phyloP scores from a whole-genome alignment of 208 protist species.

The Entamoeba moshkovskii region DNA sequence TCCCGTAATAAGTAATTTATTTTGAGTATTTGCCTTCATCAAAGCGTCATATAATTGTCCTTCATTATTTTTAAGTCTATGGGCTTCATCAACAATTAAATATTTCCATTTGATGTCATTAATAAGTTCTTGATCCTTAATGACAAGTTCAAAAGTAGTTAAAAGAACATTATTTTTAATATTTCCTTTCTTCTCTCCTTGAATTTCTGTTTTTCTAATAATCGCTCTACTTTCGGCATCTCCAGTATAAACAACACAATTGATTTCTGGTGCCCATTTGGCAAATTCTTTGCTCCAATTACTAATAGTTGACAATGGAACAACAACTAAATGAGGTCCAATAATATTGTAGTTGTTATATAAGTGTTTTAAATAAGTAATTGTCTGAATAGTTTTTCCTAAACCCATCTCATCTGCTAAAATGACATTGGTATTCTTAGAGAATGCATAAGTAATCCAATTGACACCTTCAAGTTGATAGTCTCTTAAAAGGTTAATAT shows the following conservation, averaged over 20 bases:
- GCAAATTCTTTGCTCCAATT: constrained; percentile 31
- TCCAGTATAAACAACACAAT: constrained; percentile 5
- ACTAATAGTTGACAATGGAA: constrained; percentile 22
- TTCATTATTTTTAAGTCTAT: background rate
- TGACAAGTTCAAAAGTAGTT: constrained; percentile 33
- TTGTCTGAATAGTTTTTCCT: constrained; percentile 19
- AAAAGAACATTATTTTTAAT: constrained; percentile 36
- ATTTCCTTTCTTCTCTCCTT: background rate
- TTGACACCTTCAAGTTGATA: constrained; percentile 29
- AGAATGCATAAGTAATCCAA: background rate
- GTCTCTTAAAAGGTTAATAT: background rate
- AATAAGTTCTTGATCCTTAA: constrained; percentile 5
- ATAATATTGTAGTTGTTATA: background rate
- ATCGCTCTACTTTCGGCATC: background rate
- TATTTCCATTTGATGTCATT: constrained; percentile 13
- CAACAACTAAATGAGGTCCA: constrained; percentile 35
- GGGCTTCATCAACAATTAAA: constrained; percentile 29
- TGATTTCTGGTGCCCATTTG: constrained; percentile 20
- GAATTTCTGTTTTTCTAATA: background rate
- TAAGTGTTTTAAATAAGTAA: background rate
- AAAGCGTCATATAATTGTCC: background rate
- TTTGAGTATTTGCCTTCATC: background rate
- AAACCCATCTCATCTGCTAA: constrained; percentile 33
- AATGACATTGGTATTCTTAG: constrained; percentile 9
- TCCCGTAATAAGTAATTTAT: background rate